Conservation (phyloP, 441 rosid genomes). For the Caryocar brasiliense region DNA sequence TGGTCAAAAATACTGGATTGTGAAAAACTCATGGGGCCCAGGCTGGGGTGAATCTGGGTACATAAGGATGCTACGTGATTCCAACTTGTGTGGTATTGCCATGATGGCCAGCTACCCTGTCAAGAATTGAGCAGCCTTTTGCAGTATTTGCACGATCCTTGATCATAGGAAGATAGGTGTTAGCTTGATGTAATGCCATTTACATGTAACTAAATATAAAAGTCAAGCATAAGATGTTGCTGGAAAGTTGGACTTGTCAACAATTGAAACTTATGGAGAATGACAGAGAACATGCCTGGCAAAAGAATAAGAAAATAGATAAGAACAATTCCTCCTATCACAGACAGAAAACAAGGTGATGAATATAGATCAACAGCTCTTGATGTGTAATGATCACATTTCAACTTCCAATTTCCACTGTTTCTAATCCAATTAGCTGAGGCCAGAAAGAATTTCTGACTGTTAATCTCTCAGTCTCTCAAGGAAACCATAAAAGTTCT, state of each 20-base stretch:
- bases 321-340: neutral
- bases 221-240: neutral
- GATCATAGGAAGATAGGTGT: neutral
- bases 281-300: neutral
- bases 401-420: neutral
- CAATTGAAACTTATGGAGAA: neutral
- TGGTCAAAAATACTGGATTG: conserved; percentile 48
- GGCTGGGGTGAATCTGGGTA: conserved; percentile 75
- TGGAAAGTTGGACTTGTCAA: conserved; percentile 1
- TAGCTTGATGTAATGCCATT: neutral
- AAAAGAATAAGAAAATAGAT: neutral
- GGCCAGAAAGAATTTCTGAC: neutral
- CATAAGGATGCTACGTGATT: conserved; percentile 36
- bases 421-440: neutral
- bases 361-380: neutral
- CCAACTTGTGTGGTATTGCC: conserved; percentile 49
- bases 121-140: conserved; percentile 15
- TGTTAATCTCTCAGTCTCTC: too few relatives aligned
- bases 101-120: conserved; percentile 57
- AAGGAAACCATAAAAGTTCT: neutral
- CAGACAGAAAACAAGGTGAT: neutral
- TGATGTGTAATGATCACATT: neutral
- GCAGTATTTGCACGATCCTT: neutral
- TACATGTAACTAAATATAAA: neutral
- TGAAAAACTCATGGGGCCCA: conserved; percentile 74